Evolutionary conservation across 1,284 basidiomycete genomes (phyloP), one percentile per base, ranked within the genome.

Genomic region (Malassezia yamatoensis): DNA sequence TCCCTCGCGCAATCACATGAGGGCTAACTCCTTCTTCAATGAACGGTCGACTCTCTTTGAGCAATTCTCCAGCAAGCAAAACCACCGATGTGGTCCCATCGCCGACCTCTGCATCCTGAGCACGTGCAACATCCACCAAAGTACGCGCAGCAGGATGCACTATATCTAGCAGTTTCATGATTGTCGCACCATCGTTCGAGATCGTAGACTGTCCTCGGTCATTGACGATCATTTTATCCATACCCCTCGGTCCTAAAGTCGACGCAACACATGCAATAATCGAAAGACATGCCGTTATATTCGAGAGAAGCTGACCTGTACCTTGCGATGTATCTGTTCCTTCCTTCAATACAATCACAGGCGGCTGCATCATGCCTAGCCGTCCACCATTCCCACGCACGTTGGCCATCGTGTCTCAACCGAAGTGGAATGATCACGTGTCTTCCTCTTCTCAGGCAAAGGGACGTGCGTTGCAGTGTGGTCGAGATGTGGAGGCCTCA

Each of bases 1-100:
- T 88, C 34, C 91, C 93, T 76, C 94, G 96, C 82, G 93, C 90
- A 77, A 98, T 94, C 68, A 94, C 85, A 77, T 96, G 91, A 35
- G 91, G 88, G 74, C 88, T 94, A 51, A 99, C 89, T 58, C 90
- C 93, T 71, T 99, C 94, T 78, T 98, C 94, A 64, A 99, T 86
- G 73, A 88, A 93, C 10, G 82, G 82, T 67, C 86, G 83, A 44
- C 91, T 82, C 78, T 96, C 91, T 77, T 96, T 96, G 65, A 99
- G 78, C 51, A 99, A 80, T 77, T 98, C 93, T 0, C 90, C 88
- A 9, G 94, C 93, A 47, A 96, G 80, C 10, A 98, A 80, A 3
- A 91, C 88, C 6, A 99, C 94, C 72, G 84, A 90, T 5, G 94
- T 99, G 0, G 94, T 99, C 37, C 93, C 93, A 78, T 98, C 93